These are phyloP conservation scores for Pyracantha coccinea DNA, from an alignment of 331 rosid species.

Conservation along the genomic window DNA sequence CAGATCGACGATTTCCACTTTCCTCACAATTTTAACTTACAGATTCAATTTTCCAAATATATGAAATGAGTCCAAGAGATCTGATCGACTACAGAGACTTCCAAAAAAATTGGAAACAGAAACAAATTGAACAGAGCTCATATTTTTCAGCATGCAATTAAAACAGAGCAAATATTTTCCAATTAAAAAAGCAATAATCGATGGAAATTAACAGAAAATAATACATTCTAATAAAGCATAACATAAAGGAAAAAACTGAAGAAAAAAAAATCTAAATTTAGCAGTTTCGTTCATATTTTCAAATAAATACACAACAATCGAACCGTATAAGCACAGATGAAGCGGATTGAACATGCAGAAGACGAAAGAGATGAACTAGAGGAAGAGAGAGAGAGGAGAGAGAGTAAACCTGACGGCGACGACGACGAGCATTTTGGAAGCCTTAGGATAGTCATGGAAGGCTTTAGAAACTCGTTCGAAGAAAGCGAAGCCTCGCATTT, in stretches of 20 bases:
- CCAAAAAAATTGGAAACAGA: not conserved
- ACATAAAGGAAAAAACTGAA: too few relatives aligned
- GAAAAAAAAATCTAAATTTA: too few relatives aligned
- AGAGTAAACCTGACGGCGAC: slow-evolving; percentile 53
- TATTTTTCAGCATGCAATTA: not conserved
- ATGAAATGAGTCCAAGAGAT: not conserved
- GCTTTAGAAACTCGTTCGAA: slow-evolving; percentile 38
- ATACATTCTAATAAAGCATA: not conserved
- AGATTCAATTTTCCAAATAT: not conserved
- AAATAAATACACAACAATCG: not conserved
- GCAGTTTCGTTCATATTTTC: too few relatives aligned
- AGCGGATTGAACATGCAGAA: not conserved
- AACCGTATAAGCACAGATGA: not conserved
- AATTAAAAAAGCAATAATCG: too few relatives aligned
- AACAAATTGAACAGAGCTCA: not conserved
- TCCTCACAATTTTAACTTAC: not conserved
- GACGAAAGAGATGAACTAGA: not conserved
- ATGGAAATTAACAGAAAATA: not conserved
- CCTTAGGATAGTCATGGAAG: slow-evolving; percentile 37
- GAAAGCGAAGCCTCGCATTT: slow-evolving; percentile 37
- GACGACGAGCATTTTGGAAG: slow-evolving; percentile 46
- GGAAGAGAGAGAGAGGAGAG: not conserved
- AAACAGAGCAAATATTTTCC: not conserved
- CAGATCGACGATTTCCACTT: not conserved
- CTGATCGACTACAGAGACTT: not conserved